Percentiles rank a stretch among this genome's conserved stretches.
phyloP scores from a whole-genome alignment of 345 rosid genomes.

The Dimocarpus longan region DNA sequence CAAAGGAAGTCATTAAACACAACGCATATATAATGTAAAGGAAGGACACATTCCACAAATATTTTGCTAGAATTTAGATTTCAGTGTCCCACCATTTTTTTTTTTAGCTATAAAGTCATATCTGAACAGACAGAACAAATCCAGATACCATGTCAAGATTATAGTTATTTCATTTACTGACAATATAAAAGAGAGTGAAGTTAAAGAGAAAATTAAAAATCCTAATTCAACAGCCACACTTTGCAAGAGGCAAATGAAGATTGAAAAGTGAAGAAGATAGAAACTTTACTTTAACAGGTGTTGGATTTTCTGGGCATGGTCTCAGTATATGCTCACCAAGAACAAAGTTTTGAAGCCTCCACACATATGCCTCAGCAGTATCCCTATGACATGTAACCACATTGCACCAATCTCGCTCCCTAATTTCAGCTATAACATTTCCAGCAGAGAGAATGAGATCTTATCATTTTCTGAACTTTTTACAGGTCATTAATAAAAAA shows the following conservation, averaged over 20 bases:
- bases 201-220: not conserved
- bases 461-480: conserved; percentile 1
- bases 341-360: conserved; percentile 99
- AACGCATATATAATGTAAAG: not conserved
- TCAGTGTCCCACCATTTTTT: not conserved
- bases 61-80: not conserved
- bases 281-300: conserved; percentile 73
- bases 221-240: not conserved
- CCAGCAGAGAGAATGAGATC: not conserved
- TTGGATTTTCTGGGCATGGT: conserved; percentile 84
- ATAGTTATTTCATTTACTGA: not conserved
- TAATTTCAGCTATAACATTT: conserved; percentile 73
- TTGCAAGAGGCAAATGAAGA: not conserved
- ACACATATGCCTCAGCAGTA: conserved; percentile 86
- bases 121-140: not conserved
- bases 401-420: conserved; percentile 99
- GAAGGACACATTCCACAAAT: not conserved
- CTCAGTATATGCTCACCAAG: conserved; percentile 92
- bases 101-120: not conserved
- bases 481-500: conserved; percentile 11
- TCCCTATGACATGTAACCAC: conserved; percentile 95
- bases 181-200: not conserved
- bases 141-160: not conserved
- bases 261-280: not conserved
- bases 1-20: not conserved